Evolutionary conservation across 1,139 yeast genomes (phyloP).

Genomic region (Kodamaea plutei): DNA sequence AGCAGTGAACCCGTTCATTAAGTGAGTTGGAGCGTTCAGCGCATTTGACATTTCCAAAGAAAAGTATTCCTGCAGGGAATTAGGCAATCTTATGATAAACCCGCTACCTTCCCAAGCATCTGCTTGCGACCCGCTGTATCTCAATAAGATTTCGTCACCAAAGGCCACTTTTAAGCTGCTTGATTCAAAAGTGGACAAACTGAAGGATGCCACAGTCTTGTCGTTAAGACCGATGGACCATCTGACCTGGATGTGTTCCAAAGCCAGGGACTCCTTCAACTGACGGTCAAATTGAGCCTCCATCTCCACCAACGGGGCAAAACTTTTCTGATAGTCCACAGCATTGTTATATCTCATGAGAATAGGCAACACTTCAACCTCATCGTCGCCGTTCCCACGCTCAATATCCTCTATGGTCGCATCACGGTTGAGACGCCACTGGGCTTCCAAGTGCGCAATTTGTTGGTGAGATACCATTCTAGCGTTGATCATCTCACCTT

Average conservation of each 20-base stretch:
- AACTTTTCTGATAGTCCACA: conserved; percentile 78
- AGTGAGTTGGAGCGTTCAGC: conserved; percentile 48
- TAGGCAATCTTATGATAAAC: conserved; percentile 68
- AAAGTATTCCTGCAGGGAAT: conserved; percentile 73
- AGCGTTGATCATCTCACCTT: conserved; percentile 56
- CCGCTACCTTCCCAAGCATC: conserved; percentile 71
- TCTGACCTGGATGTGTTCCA: conserved; percentile 66
- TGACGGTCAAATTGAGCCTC: conserved; percentile 80
- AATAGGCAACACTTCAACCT: conserved; percentile 63
- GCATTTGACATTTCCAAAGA: conserved; percentile 59
- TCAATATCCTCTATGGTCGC: conserved; percentile 64
- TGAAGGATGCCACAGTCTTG: conserved; percentile 66
- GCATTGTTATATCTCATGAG: conserved; percentile 79
- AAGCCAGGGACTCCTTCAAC: conserved; percentile 73
- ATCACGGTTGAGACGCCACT: conserved; percentile 71
- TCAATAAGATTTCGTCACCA: conserved; percentile 75
- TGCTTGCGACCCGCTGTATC: conserved; percentile 48
- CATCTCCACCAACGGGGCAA: conserved; percentile 76
- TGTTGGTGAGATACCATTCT: conserved; percentile 58
- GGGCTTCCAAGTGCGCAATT: conserved; percentile 69
- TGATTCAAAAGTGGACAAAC: conserved; percentile 62
- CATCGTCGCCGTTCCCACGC: conserved; percentile 40
- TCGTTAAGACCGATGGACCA: conserved; percentile 74
- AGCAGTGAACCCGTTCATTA: conserved; percentile 69
- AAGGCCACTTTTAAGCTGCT: conserved; percentile 71